phyloP scores from a whole-genome alignment of 75 land plant genomes.

The Cupressus sempervirens region DNA sequence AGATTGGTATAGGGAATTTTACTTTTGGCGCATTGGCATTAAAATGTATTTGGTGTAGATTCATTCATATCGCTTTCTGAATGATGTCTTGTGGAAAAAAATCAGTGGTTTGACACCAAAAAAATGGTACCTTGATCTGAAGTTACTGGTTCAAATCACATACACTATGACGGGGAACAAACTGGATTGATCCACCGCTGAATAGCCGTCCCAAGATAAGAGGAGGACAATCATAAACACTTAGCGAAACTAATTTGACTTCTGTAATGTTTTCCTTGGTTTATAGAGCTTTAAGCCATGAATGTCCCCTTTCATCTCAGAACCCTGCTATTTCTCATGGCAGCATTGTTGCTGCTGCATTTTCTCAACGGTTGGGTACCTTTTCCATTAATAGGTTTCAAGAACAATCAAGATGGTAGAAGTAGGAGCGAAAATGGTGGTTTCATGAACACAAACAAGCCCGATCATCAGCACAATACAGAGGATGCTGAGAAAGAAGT shows the following conservation, averaged over 20 bases:
- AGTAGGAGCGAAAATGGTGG: conserved; percentile 1
- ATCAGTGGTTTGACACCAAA: no score
- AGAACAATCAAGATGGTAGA: conserved; percentile 10
- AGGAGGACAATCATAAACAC: not conserved
- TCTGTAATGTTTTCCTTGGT: not conserved
- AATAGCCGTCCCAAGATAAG: no score
- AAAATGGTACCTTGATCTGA: no score
- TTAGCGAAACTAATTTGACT: no score
- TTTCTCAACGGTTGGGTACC: not conserved
- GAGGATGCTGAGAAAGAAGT: conserved; percentile 16
- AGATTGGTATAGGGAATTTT: no score
- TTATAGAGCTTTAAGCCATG: conserved; percentile 6
- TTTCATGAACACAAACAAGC: conserved; percentile 10
- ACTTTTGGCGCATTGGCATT: no score
- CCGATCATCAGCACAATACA: not conserved
- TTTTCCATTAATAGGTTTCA: conserved; percentile 10
- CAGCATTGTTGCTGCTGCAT: conserved; percentile 8
- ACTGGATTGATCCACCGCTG: no score
- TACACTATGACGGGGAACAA: no score
- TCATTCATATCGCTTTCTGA: no score
- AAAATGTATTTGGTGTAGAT: no score
- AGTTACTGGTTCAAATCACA: no score
- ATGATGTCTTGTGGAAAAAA: no score
- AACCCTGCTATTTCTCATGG: conserved; percentile 7
- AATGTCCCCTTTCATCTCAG: conserved; percentile 8